Conservation (phyloP, 306 rosid species). For the Quercus suber region DNA sequence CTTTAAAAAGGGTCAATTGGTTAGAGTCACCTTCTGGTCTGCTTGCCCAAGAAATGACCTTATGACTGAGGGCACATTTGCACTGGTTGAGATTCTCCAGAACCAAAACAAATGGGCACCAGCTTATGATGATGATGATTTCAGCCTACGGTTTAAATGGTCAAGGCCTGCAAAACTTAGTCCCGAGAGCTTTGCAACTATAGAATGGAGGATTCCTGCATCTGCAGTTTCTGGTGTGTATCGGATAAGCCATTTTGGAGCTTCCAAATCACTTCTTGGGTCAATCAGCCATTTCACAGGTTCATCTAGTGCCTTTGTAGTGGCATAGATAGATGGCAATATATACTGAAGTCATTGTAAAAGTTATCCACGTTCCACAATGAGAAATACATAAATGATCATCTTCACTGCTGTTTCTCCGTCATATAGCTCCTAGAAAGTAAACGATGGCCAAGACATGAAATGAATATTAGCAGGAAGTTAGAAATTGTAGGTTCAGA, state of each 20-base stretch:
- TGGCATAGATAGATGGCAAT: slow-evolving; percentile 20
- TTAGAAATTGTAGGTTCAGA: too few relatives aligned
- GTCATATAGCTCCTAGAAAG: too few relatives aligned
- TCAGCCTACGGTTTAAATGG: slow-evolving; percentile 82
- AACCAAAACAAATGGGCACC: slow-evolving; percentile 64
- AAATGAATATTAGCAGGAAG: too few relatives aligned
- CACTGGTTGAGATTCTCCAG: slow-evolving; percentile 68
- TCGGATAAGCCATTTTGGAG: slow-evolving; percentile 77
- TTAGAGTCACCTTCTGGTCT: slow-evolving; percentile 65
- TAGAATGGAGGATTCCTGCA: slow-evolving; percentile 81
- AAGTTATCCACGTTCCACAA: neutral
- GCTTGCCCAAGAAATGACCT: slow-evolving; percentile 89
- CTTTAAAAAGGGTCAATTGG: slow-evolving; percentile 59
- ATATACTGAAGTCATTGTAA: neutral
- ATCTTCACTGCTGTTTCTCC: too few relatives aligned
- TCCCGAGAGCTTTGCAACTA: slow-evolving; percentile 55
- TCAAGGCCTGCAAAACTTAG: slow-evolving; percentile 66
- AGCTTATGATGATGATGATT: slow-evolving; percentile 82
- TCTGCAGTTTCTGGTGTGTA: slow-evolving; percentile 63
- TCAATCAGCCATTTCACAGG: slow-evolving; percentile 73
- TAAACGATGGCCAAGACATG: too few relatives aligned
- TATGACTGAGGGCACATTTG: slow-evolving; percentile 88
- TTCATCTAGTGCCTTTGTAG: slow-evolving; percentile 74
- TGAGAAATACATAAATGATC: neutral
- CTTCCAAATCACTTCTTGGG: slow-evolving; percentile 61